phyloP scores from a whole-genome alignment of 2,329 filamentous ascomycete genomes.

The Exophiala spinifera region DNA sequence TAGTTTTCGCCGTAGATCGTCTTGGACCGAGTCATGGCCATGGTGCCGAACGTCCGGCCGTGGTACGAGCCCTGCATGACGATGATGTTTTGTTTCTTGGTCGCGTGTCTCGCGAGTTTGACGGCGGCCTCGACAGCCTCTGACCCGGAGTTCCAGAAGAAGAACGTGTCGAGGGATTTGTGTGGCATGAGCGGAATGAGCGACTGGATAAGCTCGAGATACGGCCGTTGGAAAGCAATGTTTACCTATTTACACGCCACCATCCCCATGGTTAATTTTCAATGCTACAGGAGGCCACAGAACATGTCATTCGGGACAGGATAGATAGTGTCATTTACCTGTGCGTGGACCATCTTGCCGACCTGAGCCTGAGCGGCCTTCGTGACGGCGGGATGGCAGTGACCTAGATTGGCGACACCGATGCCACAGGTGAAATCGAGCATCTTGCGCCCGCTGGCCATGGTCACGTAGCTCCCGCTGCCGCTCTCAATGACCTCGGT shows the following conservation, averaged over 20 bases:
- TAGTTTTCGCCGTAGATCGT: constrained; percentile 37
- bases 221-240: constrained; percentile 41
- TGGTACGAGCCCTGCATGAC: constrained; percentile 41
- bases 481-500: constrained; percentile 34
- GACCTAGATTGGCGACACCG: constrained; percentile 36
- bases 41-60: constrained; percentile 37
- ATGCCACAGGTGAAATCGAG: constrained; percentile 38
- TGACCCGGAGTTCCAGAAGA: constrained; percentile 40
- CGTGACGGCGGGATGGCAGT: constrained; percentile 38
- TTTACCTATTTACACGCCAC: constrained; percentile 29
- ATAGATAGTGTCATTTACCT: too few species aligned
- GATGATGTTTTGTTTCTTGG: constrained; percentile 39
- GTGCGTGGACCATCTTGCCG: constrained; percentile 39
- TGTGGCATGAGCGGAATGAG: constrained; percentile 38
- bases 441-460: constrained; percentile 30
- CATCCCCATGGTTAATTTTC: not conserved
- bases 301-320: too few species aligned
- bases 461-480: constrained; percentile 35
- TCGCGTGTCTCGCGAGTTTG: constrained; percentile 38
- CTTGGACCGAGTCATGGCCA: constrained; percentile 38
- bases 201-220: constrained; percentile 35
- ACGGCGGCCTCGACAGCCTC: constrained; percentile 39
- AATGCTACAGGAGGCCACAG: too few species aligned
- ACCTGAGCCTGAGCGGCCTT: constrained; percentile 37
- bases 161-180: constrained; percentile 38